Evolutionary conservation across 2,329 filamentous ascomycete genomes (phyloP).

Genomic region (Tympanopsis confertula): DNA sequence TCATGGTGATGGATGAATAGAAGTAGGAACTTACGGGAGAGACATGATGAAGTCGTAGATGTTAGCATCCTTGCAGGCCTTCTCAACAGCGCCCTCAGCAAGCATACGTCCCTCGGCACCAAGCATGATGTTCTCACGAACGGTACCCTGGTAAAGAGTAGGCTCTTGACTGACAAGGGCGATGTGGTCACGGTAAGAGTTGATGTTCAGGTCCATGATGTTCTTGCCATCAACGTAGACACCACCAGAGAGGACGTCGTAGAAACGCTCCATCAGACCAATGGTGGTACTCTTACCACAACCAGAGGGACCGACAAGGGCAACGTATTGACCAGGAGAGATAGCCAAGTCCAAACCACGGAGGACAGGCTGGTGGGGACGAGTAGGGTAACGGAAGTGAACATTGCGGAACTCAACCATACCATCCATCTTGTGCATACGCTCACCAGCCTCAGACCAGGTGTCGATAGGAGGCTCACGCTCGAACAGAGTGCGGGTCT

Average conservation of each 20-base stretch:
- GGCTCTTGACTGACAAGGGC: slow-evolving; percentile 90
- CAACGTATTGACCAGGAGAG: slow-evolving; percentile 71
- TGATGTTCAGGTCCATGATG: slow-evolving; percentile 70
- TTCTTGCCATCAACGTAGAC: slow-evolving; percentile 76
- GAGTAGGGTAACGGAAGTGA: slow-evolving; percentile 86
- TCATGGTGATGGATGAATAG: slow-evolving; percentile 7
- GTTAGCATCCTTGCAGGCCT: slow-evolving; percentile 79
- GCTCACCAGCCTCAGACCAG: slow-evolving; percentile 61
- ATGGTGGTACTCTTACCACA: slow-evolving; percentile 94
- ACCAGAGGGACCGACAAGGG: slow-evolving; percentile 84
- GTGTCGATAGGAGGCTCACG: slow-evolving; percentile 70
- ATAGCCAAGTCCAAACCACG: slow-evolving; percentile 68
- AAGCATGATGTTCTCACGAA: slow-evolving; percentile 80
- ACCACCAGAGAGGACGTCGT: slow-evolving; percentile 72
- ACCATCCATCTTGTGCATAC: slow-evolving; percentile 55
- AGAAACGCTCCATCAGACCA: slow-evolving; percentile 84
- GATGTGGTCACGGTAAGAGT: slow-evolving; percentile 72
- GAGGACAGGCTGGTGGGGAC: slow-evolving; percentile 83
- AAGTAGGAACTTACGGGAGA: slow-evolving; percentile 42
- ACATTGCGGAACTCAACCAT: slow-evolving; percentile 82
- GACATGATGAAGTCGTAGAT: slow-evolving; percentile 87
- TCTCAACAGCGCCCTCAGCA: slow-evolving; percentile 59
- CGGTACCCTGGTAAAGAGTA: slow-evolving; percentile 84
- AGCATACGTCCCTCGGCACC: slow-evolving; percentile 58
- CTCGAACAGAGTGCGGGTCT: slow-evolving; percentile 77